These are phyloP conservation scores for Dothideomycetes sp. DNA, from an alignment of 2,329 filamentous ascomycete species.

Conservation along the genomic window DNA sequence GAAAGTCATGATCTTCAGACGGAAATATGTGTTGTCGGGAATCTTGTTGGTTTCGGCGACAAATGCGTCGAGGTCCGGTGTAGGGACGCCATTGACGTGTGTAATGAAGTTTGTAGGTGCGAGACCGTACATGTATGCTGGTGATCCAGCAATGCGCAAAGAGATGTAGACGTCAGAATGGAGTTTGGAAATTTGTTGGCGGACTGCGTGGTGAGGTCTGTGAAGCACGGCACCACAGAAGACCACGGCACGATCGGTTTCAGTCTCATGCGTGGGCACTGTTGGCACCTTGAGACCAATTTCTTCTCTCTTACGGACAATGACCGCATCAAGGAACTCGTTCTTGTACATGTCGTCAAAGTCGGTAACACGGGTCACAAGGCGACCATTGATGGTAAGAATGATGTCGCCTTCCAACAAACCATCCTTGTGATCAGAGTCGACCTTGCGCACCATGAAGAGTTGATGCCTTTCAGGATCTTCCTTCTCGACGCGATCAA, in stretches of 20 bases:
- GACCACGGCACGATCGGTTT: conserved; percentile 82
- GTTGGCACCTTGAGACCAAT: conserved; percentile 70
- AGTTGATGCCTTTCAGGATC: conserved; percentile 92
- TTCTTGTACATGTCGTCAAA: conserved; percentile 95
- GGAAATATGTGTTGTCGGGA: conserved; percentile 95
- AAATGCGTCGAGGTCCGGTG: conserved; percentile 73
- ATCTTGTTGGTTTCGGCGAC: conserved; percentile 75
- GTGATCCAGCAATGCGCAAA: conserved; percentile 71
- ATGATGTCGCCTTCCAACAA: conserved; percentile 88
- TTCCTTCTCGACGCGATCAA: conserved; percentile 75
- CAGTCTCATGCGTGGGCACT: conserved; percentile 78
- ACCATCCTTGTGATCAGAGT: conserved; percentile 52
- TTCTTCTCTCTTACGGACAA: conserved; percentile 78
- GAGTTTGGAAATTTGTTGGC: conserved; percentile 93
- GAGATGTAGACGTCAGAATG: conserved; percentile 96
- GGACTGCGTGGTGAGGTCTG: conserved; percentile 86
- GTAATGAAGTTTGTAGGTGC: conserved; percentile 97
- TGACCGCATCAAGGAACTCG: conserved; percentile 69
- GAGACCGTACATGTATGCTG: conserved; percentile 80
- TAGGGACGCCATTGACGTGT: conserved; percentile 82
- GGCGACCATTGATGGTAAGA: conserved; percentile 78
- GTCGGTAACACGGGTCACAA: conserved; percentile 88
- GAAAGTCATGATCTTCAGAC: conserved; percentile 93
- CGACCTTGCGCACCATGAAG: conserved; percentile 94
- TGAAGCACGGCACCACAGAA: conserved; percentile 95